Evolutionary conservation across 306 rosid genomes (phyloP).

Genomic region (Glycine soja): DNA sequence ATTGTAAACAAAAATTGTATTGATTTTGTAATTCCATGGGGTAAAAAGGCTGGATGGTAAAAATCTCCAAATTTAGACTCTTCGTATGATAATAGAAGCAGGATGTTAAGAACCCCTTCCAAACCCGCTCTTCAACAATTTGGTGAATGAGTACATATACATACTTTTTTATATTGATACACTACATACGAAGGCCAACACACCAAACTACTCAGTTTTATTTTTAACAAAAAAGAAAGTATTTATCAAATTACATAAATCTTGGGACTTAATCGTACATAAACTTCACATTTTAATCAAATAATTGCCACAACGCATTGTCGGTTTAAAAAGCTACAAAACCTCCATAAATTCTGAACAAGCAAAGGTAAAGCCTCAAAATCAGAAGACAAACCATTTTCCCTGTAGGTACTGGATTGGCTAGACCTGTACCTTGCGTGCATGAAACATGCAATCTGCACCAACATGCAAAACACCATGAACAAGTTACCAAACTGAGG

Average conservation of each 20-base stretch:
- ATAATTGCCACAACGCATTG: background rate
- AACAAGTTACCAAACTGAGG: background rate
- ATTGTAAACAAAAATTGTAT: background rate
- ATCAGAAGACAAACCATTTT: slow-evolving; percentile 67
- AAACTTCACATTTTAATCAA: background rate
- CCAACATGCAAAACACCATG: slow-evolving; percentile 52
- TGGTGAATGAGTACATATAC: background rate
- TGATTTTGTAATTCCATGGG: background rate
- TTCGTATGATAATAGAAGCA: background rate
- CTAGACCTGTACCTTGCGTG: slow-evolving; percentile 81
- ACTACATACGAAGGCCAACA: no score
- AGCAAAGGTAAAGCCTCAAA: no score
- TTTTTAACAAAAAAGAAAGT: no score
- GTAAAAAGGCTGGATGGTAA: no score
- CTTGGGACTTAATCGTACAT: background rate
- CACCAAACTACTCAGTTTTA: no score
- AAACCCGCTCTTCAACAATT: background rate
- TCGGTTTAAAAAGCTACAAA: slow-evolving; percentile 28
- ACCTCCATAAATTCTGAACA: background rate
- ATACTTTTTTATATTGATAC: background rate
- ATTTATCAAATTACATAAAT: background rate
- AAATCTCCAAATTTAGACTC: background rate
- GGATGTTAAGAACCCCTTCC: background rate
- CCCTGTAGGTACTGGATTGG: slow-evolving; percentile 67
- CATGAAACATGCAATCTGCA: slow-evolving; percentile 77